These are phyloP conservation scores for Termitomyces sp. DNA, from an alignment of 768 basidiomycete genomes.

Conservation along the genomic window DNA sequence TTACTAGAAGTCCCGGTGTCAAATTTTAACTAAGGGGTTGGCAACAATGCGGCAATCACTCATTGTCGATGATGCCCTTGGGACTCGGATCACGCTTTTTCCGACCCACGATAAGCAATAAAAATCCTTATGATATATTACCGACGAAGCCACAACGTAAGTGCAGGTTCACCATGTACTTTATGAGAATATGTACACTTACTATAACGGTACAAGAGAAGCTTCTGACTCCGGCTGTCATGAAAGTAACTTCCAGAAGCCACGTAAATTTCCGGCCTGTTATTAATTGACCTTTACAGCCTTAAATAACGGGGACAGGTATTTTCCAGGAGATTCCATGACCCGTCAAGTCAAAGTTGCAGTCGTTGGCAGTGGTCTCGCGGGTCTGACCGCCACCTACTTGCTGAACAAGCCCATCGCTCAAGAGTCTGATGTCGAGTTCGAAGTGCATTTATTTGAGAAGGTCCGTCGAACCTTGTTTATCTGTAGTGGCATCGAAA, in stretches of 20 bases:
- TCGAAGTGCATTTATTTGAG: slow-evolving; percentile 71
- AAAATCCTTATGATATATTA: neutral
- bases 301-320: neutral
- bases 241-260: neutral
- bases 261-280: neutral
- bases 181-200: neutral
- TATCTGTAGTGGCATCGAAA: neutral
- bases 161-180: neutral
- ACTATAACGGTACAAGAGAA: neutral
- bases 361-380: slow-evolving; percentile 66
- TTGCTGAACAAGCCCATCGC: slow-evolving; percentile 34
- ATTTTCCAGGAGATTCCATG: slow-evolving; percentile 14
- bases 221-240: neutral
- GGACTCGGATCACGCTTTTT: neutral
- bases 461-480: slow-evolving; percentile 39
- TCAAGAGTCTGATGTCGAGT: slow-evolving; percentile 32
- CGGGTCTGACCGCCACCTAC: slow-evolving; percentile 66
- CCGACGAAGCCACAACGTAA: neutral
- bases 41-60: no score
- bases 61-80: neutral
- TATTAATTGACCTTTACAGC: neutral
- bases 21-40: no score
- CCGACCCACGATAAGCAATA: neutral
- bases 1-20: no score
- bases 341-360: slow-evolving; percentile 52